Base-by-base conservation (phyloP, 805 yeast species). In the Priceomyces fermenticarens region DNA sequence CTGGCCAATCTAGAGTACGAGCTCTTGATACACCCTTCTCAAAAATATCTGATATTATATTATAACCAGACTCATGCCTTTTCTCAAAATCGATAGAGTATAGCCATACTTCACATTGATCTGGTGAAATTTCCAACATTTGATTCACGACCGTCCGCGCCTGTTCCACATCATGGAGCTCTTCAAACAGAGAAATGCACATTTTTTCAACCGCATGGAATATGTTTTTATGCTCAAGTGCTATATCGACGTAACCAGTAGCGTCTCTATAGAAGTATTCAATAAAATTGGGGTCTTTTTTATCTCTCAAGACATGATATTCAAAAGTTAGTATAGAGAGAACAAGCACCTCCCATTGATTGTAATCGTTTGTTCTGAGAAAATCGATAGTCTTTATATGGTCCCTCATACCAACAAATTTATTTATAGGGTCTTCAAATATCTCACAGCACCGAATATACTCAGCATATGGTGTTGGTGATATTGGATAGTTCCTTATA, bases 61-160 rank as follows among this genome's bases (percentile, higher is more conserved):
- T 43, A 25, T 41, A 26, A 11, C 57, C 55, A 6, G 42, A 34
- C 1, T 63, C 64, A 34, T 57, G 43, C 12, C 57, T 45, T 30
- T 48, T 56, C 44, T 71, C 78, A 58, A 75, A 73, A 3, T 65
- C 57, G 35, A 60, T 54, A 4, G 70, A 67, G 36, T 57, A 62
- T 2, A 77, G 38, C 84, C 84, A 80, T 7, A 70, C 59, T 25
- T 72, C 78, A 23, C 67, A 55, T 48, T 77, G 74, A 3, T 48
- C 39, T 0, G 52, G 40, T 39, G 59, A 68, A 1, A 43, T 48
- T 3, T 47, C 45, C 1, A 70, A 41, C 25, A 72, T 38, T 15
- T 32, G 32, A 3, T 51, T 40, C 37, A 66, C 46, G 4, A 54
- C 31, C 3, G 40, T 37, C 16, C 62, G 42, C 0, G 73, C 73